phyloP scores from a whole-genome alignment of 2,329 filamentous ascomycete species.

The Fusarium caatingaense region DNA sequence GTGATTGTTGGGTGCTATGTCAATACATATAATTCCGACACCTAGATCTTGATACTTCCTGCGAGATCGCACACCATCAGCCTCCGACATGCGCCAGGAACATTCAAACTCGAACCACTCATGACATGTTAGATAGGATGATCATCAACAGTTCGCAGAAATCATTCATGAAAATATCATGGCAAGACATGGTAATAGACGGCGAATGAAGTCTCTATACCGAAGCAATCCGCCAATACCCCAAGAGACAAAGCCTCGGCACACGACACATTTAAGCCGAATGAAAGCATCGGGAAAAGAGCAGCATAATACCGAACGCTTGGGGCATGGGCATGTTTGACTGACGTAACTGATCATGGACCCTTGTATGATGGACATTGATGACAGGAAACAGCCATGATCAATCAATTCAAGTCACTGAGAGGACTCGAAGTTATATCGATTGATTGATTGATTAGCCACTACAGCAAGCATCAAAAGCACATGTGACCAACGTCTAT shows the following conservation, averaged over 20 bases:
- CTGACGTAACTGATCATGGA: slow-evolving; percentile 38
- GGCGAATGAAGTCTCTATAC: slow-evolving; percentile 23
- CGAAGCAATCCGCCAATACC: slow-evolving; percentile 44
- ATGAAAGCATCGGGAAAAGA: slow-evolving; percentile 36
- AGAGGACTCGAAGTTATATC: not conserved
- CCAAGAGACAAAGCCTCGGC: slow-evolving; percentile 35
- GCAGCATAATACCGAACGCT: slow-evolving; percentile 34
- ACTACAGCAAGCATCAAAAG: not conserved
- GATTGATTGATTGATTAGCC: not conserved
- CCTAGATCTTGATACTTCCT: rapidly evolving
- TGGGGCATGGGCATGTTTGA: slow-evolving; percentile 13
- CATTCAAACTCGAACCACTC: not conserved
- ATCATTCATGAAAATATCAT: not conserved
- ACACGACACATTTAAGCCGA: slow-evolving; percentile 39
- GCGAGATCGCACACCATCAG: not conserved
- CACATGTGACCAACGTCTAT: slow-evolving; percentile 2
- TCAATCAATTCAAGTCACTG: not conserved
- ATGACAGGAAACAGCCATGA: not conserved
- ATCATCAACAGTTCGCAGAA: not conserved
- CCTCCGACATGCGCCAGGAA: not conserved
- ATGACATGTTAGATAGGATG: not conserved
- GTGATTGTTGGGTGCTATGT: not conserved
- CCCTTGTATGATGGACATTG: slow-evolving; percentile 2
- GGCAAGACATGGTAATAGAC: not conserved
- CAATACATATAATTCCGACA: not conserved